Conservation (phyloP, 495 filamentous ascomycete species). For the Annulohypoxylon maeteangense region DNA sequence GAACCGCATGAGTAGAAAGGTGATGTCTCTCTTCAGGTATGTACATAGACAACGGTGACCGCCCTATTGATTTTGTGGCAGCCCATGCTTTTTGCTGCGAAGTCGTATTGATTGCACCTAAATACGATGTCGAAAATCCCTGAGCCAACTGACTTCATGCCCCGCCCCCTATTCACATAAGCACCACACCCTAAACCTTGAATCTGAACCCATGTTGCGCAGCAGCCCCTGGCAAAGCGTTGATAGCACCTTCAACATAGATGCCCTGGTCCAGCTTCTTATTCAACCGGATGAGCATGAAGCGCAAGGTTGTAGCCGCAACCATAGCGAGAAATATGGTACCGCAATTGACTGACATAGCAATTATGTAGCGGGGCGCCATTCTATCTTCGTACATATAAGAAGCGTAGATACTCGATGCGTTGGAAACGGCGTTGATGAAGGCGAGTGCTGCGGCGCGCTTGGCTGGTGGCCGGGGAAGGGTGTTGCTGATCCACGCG, state of each 20-base stretch:
- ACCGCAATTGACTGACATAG: conserved; percentile 78
- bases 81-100: too few species aligned
- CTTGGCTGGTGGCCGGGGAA: conserved; percentile 87
- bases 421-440: conserved; percentile 85
- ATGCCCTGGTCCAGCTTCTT: conserved; percentile 72
- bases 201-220: conserved; percentile 72
- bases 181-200: conserved; percentile 57
- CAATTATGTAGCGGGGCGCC: conserved; percentile 65
- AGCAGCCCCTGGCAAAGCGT: conserved; percentile 64
- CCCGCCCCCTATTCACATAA: background rate
- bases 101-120: too few species aligned
- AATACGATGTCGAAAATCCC: too few species aligned
- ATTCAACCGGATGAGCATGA: conserved; percentile 75
- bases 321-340: conserved; percentile 74
- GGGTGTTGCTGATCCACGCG: conserved; percentile 81
- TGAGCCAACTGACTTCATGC: too few species aligned
- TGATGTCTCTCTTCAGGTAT: background rate
- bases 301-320: conserved; percentile 69
- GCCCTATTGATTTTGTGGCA: too few species aligned
- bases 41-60: background rate
- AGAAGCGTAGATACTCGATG: conserved; percentile 76
- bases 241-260: conserved; percentile 60
- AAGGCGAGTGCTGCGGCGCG: conserved; percentile 82
- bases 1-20: background rate
- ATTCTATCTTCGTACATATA: conserved; percentile 68